Base-by-base conservation (phyloP, 192 early-diverging fungal genomes). In the Coemansia furcata region DNA sequence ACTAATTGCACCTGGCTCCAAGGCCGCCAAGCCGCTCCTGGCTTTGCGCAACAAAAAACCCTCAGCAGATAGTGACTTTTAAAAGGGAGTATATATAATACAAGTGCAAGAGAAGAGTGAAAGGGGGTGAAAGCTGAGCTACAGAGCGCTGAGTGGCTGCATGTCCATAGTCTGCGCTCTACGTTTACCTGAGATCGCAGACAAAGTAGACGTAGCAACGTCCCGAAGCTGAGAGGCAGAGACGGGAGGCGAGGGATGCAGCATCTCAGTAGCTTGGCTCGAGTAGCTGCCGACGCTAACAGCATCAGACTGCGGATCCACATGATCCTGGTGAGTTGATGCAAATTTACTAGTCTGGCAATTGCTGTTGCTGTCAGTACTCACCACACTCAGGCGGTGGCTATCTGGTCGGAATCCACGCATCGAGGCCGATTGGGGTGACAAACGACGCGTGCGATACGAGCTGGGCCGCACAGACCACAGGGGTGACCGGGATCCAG, bases 11-110 rank as follows among this genome's bases (percentile, higher is more conserved):
- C 62, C 75, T 26, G 80, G 80, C 32, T 77, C 71, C 23, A 82
- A 73, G 66, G 75, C 80, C 3, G 80, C 80, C 30, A 82, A 82
- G 42, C 72, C 80, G 15, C 60, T 82, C 49, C 49, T 77, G 23
- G 71, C 79, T 39, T 58, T 82, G 15, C 71, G 79, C 43, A 55
- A 62, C 23, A 60, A 30, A 50, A 23, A 14, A 14, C 12, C 54
- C 54, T 26, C 32, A 52, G 38, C 59, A 67, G 33, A 59, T 39
- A 11, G 10, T 38, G 26, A 17, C 29, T 42, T 15, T 42, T 39
- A 63, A 60, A 14, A 54, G 54, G 44, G 60, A 44, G 46, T 37
- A 29, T 37, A 46, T n/a, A 52, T 35, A 65, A 37, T 38, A 71
- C 33, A 44, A 58, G 58, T 60, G 29, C n/a, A 65, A 38, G 29